Percentiles rank a stretch among this genome's conserved stretches.
Conservation (phyloP, 495 filamentous ascomycete species). For the Aspergillus saccharolyticus region DNA sequence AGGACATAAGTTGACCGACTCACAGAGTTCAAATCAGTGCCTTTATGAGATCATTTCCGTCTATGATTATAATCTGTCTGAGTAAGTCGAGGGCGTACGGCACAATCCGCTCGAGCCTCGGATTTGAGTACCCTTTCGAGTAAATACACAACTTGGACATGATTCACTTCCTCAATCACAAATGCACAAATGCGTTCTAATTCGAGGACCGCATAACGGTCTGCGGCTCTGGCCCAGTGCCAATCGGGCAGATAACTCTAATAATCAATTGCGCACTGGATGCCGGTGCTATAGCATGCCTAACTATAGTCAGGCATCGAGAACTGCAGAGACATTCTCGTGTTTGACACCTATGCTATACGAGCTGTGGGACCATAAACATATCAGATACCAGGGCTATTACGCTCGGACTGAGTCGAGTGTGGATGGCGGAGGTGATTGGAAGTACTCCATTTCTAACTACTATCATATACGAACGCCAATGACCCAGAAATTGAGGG, state of each 20-base stretch:
- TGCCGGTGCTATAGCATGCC: not conserved
- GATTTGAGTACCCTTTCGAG: not conserved
- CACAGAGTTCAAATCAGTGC: too few species aligned
- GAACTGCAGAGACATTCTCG: slow-evolving; percentile 1
- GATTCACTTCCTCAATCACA: too few species aligned
- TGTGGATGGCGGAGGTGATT: not conserved
- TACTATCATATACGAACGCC: not conserved
- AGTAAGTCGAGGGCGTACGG: not conserved
- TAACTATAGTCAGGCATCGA: slow-evolving; percentile 1
- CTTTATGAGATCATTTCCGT: too few species aligned
- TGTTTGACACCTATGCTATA: not conserved
- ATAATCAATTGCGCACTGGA: not conserved
- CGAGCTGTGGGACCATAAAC: not conserved
- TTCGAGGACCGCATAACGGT: not conserved
- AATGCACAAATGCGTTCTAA: too few species aligned
- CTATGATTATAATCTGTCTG: not conserved
- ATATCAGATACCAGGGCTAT: not conserved
- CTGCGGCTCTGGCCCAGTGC: not conserved
- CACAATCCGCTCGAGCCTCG: not conserved
- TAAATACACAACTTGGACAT: not conserved
- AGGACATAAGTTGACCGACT: too few species aligned
- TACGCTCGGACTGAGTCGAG: not conserved
- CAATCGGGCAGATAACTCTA: slow-evolving; percentile 1
- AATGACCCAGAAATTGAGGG: not conserved
- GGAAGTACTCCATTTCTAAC: too few species aligned